Percentiles rank a stretch among this genome's conserved stretches.
Evolutionary conservation across 495 filamentous ascomycete genomes (phyloP).

Genomic region (Aspergillus campestris): DNA sequence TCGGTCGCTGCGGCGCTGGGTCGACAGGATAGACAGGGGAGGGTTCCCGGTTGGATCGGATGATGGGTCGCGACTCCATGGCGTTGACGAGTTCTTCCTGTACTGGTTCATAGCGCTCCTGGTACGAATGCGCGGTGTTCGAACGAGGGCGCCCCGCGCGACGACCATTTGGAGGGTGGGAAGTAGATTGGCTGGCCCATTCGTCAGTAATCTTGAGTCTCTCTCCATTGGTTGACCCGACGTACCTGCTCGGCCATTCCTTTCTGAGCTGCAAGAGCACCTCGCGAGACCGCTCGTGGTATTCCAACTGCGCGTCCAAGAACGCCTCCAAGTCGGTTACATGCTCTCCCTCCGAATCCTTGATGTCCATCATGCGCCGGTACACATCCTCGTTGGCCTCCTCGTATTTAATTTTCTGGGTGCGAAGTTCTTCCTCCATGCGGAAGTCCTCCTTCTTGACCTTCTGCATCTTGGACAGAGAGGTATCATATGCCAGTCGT

Average conservation of each 20-base stretch:
- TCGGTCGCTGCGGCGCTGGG: slow-evolving; percentile 30
- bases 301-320: slow-evolving; percentile 83
- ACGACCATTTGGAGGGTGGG: slow-evolving; percentile 18
- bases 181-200: slow-evolving; percentile 16
- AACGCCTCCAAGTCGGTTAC: slow-evolving; percentile 73
- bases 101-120: slow-evolving; percentile 47
- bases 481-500: slow-evolving; percentile 85
- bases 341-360: slow-evolving; percentile 80
- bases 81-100: slow-evolving; percentile 46
- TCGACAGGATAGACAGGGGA: slow-evolving; percentile 22
- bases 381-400: slow-evolving; percentile 90
- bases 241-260: slow-evolving; percentile 59
- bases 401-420: slow-evolving; percentile 92
- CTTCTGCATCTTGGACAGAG: slow-evolving; percentile 86
- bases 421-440: slow-evolving; percentile 85
- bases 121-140: slow-evolving; percentile 53
- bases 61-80: slow-evolving; percentile 48
- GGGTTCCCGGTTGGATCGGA: slow-evolving; percentile 44
- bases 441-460: slow-evolving; percentile 88
- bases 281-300: slow-evolving; percentile 84
- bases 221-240: slow-evolving; percentile 16
- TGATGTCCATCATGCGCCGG: slow-evolving; percentile 93
- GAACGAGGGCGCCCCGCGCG: slow-evolving; percentile 48
- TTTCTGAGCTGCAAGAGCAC: slow-evolving; percentile 56
- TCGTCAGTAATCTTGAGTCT: slow-evolving; percentile 11